A percentile compares a stretch with the other conserved stretches of the same genome.
These are phyloP conservation scores for Sporothrix inflata DNA, from an alignment of 2,329 filamentous ascomycete species.

Conservation along the genomic window DNA sequence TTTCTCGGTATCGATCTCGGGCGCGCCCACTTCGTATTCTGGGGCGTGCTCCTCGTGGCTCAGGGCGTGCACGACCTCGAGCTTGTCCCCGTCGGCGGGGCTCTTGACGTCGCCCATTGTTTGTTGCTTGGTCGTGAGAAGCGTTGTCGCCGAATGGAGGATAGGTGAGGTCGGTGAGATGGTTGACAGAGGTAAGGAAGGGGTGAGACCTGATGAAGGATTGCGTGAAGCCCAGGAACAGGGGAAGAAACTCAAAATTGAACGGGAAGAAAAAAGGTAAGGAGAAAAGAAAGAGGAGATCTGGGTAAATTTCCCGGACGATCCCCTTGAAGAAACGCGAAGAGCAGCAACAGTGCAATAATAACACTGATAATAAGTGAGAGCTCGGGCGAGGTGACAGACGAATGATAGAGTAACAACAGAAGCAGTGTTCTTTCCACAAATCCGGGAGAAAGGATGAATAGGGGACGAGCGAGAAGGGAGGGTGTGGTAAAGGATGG, in stretches of 20 bases:
- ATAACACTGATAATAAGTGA: background rate
- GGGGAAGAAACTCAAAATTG: background rate
- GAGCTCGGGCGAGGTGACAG: background rate
- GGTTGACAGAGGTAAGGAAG: background rate
- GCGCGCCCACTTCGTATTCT: background rate
- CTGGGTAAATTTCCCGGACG: background rate
- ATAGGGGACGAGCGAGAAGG: background rate
- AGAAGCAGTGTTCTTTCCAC: too few relatives aligned
- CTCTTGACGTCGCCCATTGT: background rate
- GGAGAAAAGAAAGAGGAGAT: background rate
- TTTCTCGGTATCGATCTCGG: constrained; percentile 19
- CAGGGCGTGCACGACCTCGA: constrained; percentile 13
- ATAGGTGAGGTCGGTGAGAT: background rate
- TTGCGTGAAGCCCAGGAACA: background rate
- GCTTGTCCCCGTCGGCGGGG: background rate
- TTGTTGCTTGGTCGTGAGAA: background rate
- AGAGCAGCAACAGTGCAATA: background rate
- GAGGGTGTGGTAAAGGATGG: background rate
- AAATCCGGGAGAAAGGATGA: constrained; percentile 6
- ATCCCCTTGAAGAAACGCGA: background rate
- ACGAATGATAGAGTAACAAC: background rate
- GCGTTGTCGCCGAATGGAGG: background rate
- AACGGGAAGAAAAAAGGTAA: background rate
- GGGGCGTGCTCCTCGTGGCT: constrained; percentile 17
- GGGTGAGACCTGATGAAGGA: background rate